Base-by-base conservation (phyloP, 2,329 filamentous ascomycete species). In the Bisporella sp. region DNA sequence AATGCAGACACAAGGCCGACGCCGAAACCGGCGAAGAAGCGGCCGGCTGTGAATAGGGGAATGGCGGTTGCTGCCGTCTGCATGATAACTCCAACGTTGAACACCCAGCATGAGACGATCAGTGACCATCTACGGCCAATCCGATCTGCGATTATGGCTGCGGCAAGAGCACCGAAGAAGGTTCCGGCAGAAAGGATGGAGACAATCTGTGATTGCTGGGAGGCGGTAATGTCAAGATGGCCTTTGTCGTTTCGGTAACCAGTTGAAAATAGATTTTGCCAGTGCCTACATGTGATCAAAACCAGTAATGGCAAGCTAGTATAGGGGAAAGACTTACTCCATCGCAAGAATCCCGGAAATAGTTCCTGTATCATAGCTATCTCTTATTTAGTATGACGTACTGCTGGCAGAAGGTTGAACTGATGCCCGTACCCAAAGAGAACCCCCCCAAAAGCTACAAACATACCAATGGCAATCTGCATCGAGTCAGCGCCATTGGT, bases 91-190 rank as follows among this genome's bases (percentile, higher is more conserved):
- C 59, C 59, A 45, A 60, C 85, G 54, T 89, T 85, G 76, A 91
- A 91, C 59, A 87, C 89, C 68, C 82, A 83, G 64, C 55, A 59
- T 29, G 57, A 57, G 21, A 52, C 37, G 53, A 89, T 82, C 68
- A 89, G 79, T 55, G 84, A 86, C 66, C 75, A 79, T 62, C 84
- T 83, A 66, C 85, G 82, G 58, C 87, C 87, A 50, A 87, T 45
- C 81, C 67, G 77, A 66, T 92, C 88, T 59, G 87, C 79, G 55
- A 91, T 66, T 65, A 89, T 85, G 74, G 87, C 87, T 51, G 84
- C 87, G 55, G 88, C 81, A 59, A 91, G 64, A 52, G 87, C 84
- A 66, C 87, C 87, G 55, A 91, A 87, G 76, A 92, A 92, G 59
- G 87, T 91, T 69, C 85, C 85, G 64, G 57, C 79, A 35, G 87